Evolutionary conservation across 2,329 filamentous ascomycete species (phyloP).

Genomic region (Trichoderma sp.): DNA sequence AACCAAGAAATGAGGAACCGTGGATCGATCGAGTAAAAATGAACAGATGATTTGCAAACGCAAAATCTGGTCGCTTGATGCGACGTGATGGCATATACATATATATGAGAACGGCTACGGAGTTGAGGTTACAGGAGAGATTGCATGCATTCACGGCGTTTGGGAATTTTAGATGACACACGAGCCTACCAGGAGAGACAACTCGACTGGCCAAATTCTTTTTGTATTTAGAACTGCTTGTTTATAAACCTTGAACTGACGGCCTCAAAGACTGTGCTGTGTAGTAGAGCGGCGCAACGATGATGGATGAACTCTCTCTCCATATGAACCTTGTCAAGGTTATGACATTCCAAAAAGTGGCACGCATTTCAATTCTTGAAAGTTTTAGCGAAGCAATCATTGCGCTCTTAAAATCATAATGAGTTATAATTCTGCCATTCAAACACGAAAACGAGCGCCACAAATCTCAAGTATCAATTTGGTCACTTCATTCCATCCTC

Average conservation of each 20-base stretch:
- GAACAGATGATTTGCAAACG: not conserved
- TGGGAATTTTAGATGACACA: slow-evolving; percentile 8
- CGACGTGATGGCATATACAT: not conserved
- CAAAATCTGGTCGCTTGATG: not conserved
- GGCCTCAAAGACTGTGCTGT: not conserved
- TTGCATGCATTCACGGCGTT: slow-evolving; percentile 18
- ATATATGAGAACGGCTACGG: not conserved
- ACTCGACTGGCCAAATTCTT: not conserved
- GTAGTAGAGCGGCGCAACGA: not conserved
- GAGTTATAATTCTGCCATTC: not conserved
- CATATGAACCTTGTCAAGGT: not conserved
- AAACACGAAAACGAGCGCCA: not conserved
- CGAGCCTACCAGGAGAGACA: not conserved
- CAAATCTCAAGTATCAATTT: slow-evolving; percentile 7
- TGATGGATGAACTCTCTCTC: not conserved
- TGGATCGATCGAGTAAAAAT: not conserved
- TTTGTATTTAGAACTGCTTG: not conserved
- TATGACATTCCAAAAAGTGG: not conserved
- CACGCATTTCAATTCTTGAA: not conserved
- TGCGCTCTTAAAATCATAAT: not conserved
- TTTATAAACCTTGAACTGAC: not conserved
- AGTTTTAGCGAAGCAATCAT: not conserved
- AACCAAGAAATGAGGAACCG: slow-evolving; percentile 33
- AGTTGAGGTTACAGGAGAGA: not conserved
- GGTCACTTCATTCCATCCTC: not conserved